phyloP scores from a whole-genome alignment of 2,329 filamentous ascomycete genomes.

The Diaporthe ampelina region DNA sequence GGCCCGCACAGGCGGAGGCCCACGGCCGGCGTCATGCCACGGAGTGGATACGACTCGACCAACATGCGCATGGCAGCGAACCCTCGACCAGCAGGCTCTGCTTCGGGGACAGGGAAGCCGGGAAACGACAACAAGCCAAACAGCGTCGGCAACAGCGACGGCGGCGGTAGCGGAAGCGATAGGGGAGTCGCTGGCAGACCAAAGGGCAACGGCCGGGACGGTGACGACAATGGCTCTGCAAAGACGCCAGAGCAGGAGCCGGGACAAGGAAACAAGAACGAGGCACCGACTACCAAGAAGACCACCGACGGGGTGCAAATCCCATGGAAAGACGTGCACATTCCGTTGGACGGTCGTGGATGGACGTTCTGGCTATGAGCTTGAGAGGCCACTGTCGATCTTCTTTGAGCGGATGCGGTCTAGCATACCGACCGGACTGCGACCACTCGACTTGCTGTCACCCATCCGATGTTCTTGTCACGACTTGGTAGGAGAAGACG shows the following conservation, averaged over 20 bases:
- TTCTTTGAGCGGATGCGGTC: background rate
- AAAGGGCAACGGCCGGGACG: background rate
- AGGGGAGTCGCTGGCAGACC: background rate
- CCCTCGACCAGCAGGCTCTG: slow-evolving; percentile 11
- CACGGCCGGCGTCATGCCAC: slow-evolving; percentile 19
- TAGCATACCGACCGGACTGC: no score
- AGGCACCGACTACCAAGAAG: background rate
- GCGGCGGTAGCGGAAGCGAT: background rate
- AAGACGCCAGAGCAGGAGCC: background rate
- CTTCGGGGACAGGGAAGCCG: background rate
- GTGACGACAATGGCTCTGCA: background rate
- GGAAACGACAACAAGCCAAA: background rate
- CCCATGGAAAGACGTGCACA: background rate
- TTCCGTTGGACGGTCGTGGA: slow-evolving; percentile 18
- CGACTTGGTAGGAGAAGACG: background rate
- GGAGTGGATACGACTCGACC: slow-evolving; percentile 38
- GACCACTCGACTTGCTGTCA: background rate
- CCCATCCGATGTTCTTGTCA: background rate
- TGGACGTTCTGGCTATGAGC: slow-evolving; percentile 41
- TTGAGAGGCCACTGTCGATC: background rate
- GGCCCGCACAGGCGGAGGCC: background rate
- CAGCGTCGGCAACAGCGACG: background rate
- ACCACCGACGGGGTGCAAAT: background rate
- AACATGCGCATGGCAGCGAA: slow-evolving; percentile 28
- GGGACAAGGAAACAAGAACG: background rate